These are phyloP conservation scores for Leccinellum luteum DNA, from an alignment of 768 basidiomycete genomes.

Conservation along the genomic window DNA sequence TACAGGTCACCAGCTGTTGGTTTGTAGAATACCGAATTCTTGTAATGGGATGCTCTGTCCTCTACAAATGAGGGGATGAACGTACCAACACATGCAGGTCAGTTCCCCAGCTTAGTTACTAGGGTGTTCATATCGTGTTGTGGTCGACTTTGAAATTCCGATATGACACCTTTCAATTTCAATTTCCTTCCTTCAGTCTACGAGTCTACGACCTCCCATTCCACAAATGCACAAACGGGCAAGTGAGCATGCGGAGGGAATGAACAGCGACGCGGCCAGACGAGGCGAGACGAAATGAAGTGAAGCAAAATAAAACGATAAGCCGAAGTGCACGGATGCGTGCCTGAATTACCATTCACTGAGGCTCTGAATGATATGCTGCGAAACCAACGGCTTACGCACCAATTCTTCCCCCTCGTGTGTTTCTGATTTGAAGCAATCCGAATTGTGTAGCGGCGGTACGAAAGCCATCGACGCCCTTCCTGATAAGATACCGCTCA, in stretches of 20 bases:
- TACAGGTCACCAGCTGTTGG: not conserved
- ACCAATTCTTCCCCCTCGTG: no score
- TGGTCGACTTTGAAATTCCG: not conserved
- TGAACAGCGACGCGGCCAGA: no score
- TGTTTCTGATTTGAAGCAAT: not conserved
- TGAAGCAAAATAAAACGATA: not conserved
- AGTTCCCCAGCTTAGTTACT: not conserved
- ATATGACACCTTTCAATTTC: not conserved
- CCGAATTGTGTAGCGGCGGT: no score
- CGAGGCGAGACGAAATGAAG: no score
- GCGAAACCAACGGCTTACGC: not conserved
- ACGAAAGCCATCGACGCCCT: no score
- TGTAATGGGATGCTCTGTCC: not conserved
- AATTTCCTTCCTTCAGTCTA: not conserved
- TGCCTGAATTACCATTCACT: not conserved
- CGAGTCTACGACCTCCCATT: not conserved
- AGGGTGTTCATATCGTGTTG: not conserved
- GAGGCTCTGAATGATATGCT: not conserved
- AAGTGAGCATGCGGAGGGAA: no score
- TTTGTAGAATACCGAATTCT: not conserved
- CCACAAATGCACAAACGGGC: not conserved
- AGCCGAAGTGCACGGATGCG: no score
- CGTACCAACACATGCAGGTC: not conserved
- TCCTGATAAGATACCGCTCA: not conserved
- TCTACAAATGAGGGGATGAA: not conserved